Conservation (phyloP, 176 grass and related monocot species). For the Carex pumila region DNA sequence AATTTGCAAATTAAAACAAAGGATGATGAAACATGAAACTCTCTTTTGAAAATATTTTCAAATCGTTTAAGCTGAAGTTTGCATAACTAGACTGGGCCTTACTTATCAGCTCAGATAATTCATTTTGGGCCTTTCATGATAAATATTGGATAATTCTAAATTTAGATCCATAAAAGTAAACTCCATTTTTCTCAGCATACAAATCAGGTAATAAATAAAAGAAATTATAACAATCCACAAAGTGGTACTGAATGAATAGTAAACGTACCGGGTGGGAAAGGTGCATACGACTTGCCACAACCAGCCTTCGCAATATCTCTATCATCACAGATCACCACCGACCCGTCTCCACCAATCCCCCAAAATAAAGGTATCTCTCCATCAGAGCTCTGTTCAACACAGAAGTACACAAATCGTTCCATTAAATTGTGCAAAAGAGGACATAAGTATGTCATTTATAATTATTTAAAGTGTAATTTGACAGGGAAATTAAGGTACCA, state of each 20-base stretch:
- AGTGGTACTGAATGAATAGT: background rate
- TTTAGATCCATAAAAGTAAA: background rate
- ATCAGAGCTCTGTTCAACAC: slow-evolving; percentile 40
- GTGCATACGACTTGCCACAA: slow-evolving; percentile 71
- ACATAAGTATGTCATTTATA: background rate
- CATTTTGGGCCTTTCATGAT: background rate
- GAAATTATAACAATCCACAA: background rate
- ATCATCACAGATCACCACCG: slow-evolving; percentile 85
- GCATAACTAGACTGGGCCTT: background rate
- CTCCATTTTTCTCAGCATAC: background rate
- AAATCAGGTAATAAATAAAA: no score
- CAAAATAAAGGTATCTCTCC: slow-evolving; percentile 55
- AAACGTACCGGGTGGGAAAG: slow-evolving; percentile 50
- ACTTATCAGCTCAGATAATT: background rate
- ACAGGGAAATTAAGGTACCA: slow-evolving; percentile 9
- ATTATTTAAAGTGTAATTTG: no score
- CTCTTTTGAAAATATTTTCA: background rate
- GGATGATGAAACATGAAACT: background rate
- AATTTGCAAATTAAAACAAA: background rate
- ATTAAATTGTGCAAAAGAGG: background rate
- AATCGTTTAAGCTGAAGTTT: background rate
- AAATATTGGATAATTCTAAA: background rate
- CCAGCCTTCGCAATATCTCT: slow-evolving; percentile 48
- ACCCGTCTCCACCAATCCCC: slow-evolving; percentile 73
- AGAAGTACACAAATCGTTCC: background rate